Evolutionary conservation across 345 rosid genomes (phyloP).

Genomic region (Lumnitzera racemosa): DNA sequence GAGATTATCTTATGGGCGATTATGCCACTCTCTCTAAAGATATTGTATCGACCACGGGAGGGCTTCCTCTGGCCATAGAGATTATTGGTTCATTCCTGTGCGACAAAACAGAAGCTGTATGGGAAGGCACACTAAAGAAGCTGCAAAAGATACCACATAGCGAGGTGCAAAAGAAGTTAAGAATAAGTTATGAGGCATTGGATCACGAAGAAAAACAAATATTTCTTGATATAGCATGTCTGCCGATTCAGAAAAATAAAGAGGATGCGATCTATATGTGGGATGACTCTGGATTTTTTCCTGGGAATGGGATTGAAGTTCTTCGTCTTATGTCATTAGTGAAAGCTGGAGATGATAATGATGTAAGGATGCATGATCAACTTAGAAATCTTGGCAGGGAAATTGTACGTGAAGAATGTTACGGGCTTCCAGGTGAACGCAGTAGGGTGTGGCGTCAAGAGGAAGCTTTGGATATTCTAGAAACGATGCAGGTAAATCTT

Average conservation of each 20-base stretch:
- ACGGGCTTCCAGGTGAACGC: no score
- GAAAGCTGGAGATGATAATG: background rate
- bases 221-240: constrained; percentile 10
- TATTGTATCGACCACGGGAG: background rate
- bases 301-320: background rate
- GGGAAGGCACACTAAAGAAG: background rate
- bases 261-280: background rate
- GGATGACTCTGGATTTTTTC: background rate
- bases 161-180: background rate
- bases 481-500: background rate
- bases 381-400: constrained; percentile 5
- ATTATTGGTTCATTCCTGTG: constrained; percentile 3
- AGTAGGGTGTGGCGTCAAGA: background rate
- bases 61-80: constrained; percentile 5
- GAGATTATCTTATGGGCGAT: background rate
- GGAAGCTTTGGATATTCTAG: constrained; percentile 1
- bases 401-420: background rate
- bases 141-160: background rate
- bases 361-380: constrained; percentile 1
- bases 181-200: background rate
- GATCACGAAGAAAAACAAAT: background rate
- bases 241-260: background rate
- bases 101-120: background rate
- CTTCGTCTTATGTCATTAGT: background rate
- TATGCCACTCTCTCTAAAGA: background rate